These are phyloP conservation scores for Crithidia expoeki DNA, from an alignment of 208 protist species.

Conservation along the genomic window DNA sequence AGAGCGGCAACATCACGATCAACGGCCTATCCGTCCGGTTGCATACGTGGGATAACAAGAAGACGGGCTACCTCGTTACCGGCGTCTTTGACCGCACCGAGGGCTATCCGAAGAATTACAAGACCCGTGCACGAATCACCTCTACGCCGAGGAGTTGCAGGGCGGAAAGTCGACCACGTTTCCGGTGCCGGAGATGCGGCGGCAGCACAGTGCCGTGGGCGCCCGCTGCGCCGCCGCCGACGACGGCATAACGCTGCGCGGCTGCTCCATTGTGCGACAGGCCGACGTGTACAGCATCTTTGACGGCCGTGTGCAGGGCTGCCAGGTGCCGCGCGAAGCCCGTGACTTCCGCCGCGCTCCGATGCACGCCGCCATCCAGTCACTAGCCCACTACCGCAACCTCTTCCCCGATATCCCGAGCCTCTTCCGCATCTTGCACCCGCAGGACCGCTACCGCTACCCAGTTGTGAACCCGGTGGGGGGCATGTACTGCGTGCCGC, in stretches of 20 bases:
- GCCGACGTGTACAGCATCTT: slow-evolving; percentile 26
- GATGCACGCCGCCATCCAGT: slow-evolving; percentile 72
- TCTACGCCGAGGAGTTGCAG: slow-evolving; percentile 31
- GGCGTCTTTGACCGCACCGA: slow-evolving; percentile 71
- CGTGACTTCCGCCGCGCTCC: slow-evolving; percentile 23
- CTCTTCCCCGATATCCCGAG: slow-evolving; percentile 62
- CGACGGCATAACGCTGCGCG: slow-evolving; percentile 46
- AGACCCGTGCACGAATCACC: slow-evolving; percentile 15
- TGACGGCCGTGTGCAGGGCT: slow-evolving; percentile 57
- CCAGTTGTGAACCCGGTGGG: slow-evolving; percentile 68
- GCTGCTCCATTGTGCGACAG: slow-evolving; percentile 20
- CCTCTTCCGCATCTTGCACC: slow-evolving; percentile 68
- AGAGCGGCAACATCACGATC: slow-evolving; percentile 54
- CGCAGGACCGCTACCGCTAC: slow-evolving; percentile 57
- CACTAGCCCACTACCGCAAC: slow-evolving; percentile 36
- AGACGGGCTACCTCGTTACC: slow-evolving; percentile 69
- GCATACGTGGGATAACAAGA: slow-evolving; percentile 81
- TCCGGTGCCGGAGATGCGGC: slow-evolving; percentile 16
- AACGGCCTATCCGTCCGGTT: slow-evolving; percentile 32
- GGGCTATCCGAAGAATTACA: slow-evolving; percentile 30
- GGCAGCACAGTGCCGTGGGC: slow-evolving; percentile 25
- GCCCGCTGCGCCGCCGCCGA: slow-evolving; percentile 24
- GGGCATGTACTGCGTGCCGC: slow-evolving; percentile 80
- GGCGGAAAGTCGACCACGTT: slow-evolving; percentile 31
- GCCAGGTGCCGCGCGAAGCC: slow-evolving; percentile 50